Evolutionary conservation across 768 basidiomycete genomes (phyloP), one percentile per base, ranked within the genome.

Genomic region (Boletus pseudo-olivaceus): DNA sequence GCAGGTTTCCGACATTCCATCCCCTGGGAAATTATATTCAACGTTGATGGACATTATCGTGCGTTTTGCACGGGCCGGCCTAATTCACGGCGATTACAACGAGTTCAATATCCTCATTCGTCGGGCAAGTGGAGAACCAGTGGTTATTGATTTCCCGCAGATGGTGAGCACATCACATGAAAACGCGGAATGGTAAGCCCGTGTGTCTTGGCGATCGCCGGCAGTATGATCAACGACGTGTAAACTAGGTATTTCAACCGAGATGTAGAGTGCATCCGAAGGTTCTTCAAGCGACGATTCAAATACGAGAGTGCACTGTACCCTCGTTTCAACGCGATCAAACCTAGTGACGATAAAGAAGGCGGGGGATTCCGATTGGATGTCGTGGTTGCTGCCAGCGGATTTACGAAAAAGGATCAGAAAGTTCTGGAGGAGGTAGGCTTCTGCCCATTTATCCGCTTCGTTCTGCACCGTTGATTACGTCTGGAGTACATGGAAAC

Each of bases 81-180:
- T 99, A n/a, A 98, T 99, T 48, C 97, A 99, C 65, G 95, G 97
- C 39, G 97, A 99, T 64, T 99, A 90, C 74, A 99, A 99, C 73
- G 97, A 99, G 67, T 99, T 98, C 77, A 98, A 99, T 71, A 94
- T 99, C 60, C 84, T 99, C 57, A 93, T 99, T 62, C 82, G 82
- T 35, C 82, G 90, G 43, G 85, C 86, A 49, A 76, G 72, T 42
- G 81, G 81, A 11, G 85, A 92, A 62, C 90, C 95, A 7, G 73
- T 98, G 49, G 84, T 99, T 40, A 99, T 99, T 63, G 97, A 99
- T 75, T 99, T 99, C 69, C 97, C 97, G 8, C 97, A 99, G 75
- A 98, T 98, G 96, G 93, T 98, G 72, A 93, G 90, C 77, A 95
- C 91, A 27, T 90, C 93, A 44, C 97, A 99, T 61, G 83, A 85